A percentile compares a stretch with the other conserved stretches of the same genome.
These are phyloP conservation scores for Takakia lepidozioides DNA, from an alignment of 225 moss, liverwort and hornwort genomes.

Conservation along the genomic window DNA sequence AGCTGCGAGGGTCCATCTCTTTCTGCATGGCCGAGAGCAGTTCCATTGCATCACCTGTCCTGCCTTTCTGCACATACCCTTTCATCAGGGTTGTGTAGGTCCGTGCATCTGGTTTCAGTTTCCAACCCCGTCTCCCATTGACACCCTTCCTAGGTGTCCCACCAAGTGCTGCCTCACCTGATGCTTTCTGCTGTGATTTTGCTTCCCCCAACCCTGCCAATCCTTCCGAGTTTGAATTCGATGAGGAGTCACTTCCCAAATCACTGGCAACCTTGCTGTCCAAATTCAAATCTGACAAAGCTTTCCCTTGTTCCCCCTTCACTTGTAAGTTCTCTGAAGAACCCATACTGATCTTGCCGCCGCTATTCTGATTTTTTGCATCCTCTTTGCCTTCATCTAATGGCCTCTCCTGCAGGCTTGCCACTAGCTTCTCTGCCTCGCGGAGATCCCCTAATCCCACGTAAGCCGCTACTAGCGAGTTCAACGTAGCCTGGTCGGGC, in stretches of 20 bases:
- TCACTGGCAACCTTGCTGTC: too few relatives aligned
- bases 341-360: neutral
- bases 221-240: too few relatives aligned
- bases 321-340: neutral
- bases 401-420: constrained; percentile 25
- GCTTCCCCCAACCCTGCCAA: neutral
- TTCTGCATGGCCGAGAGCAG: constrained; percentile 70
- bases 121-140: constrained; percentile 23
- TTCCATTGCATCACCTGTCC: constrained; percentile 77
- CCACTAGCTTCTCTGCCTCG: constrained; percentile 57
- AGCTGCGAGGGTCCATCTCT: constrained; percentile 29
- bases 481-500: constrained; percentile 63
- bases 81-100: constrained; percentile 95
- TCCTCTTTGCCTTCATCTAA: too few relatives aligned
- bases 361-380: neutral
- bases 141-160: constrained; percentile 1
- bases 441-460: constrained; percentile 54
- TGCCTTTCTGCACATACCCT: constrained; percentile 70
- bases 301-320: neutral
- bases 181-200: neutral
- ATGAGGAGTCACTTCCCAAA: too few relatives aligned
- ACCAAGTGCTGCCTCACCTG: too few relatives aligned
- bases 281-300: constrained; percentile 1
- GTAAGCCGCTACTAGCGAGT: constrained; percentile 74
- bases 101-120: constrained; percentile 57